These are phyloP conservation scores for Pinus taeda DNA, from an alignment of 75 land plant species.

Conservation along the genomic window DNA sequence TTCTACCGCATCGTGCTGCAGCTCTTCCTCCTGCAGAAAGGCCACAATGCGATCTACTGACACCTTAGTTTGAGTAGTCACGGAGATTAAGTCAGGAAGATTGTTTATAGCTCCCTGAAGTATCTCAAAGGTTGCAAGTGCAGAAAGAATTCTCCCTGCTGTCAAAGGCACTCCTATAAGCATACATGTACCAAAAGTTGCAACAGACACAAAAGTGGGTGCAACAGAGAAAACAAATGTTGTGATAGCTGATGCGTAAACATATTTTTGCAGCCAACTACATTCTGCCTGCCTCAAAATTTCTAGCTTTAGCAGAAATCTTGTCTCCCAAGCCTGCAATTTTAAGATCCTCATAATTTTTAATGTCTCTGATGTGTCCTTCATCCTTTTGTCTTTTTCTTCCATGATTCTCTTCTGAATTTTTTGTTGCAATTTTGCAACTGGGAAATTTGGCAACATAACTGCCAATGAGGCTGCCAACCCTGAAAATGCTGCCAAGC, in stretches of 20 bases:
- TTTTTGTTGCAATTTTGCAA: conserved; percentile 35
- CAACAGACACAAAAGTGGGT: conserved; percentile 9
- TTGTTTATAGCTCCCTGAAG: conserved; percentile 48
- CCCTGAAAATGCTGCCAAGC: conserved; percentile 45
- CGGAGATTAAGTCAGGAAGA: conserved; percentile 50
- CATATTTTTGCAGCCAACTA: conserved; percentile 17
- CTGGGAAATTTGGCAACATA: conserved; percentile 50
- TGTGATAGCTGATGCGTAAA: conserved; percentile 6
- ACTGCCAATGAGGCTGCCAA: conserved; percentile 34
- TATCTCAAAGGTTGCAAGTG: conserved; percentile 22
- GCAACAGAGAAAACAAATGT: conserved; percentile 9
- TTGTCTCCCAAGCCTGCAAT: conserved; percentile 67
- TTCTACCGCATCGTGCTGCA: conserved; percentile 30
- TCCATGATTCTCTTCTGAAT: conserved; percentile 56
- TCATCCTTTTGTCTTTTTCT: conserved; percentile 65
- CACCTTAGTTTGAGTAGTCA: conserved; percentile 60
- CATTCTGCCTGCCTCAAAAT: conserved; percentile 12
- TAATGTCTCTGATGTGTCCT: conserved; percentile 50
- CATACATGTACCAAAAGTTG: conserved; percentile 18
- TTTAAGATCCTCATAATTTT: conserved; percentile 69
- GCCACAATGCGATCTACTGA: conserved; percentile 49
- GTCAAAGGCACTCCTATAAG: conserved; percentile 15
- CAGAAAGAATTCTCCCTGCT: conserved; percentile 15
- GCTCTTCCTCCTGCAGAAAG: conserved; percentile 50
- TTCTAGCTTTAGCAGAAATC: conserved; percentile 27